Evolutionary conservation across 257 asterid species (phyloP).

Genomic region (Przewalskia tangutica): DNA sequence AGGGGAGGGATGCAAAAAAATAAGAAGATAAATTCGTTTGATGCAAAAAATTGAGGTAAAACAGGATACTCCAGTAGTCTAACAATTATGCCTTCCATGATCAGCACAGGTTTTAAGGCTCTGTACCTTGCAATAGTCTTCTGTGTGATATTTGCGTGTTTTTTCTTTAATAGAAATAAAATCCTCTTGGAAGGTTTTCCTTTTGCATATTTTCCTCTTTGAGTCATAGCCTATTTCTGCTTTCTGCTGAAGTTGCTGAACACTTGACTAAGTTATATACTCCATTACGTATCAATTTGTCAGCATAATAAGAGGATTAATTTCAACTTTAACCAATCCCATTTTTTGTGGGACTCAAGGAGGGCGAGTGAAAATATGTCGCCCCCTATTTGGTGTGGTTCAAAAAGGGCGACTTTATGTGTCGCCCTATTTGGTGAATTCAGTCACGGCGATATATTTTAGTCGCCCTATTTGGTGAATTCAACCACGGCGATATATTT

Average conservation of each 20-base stretch:
- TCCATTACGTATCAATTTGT: neutral
- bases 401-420: too few species aligned
- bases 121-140: neutral
- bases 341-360: too few species aligned
- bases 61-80: neutral
- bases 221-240: neutral
- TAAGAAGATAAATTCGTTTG: neutral
- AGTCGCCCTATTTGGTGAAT: too few species aligned
- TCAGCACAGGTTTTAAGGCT: neutral
- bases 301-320: too few species aligned
- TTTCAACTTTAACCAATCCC: too few species aligned
- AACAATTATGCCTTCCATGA: neutral
- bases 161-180: neutral
- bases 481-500: too few species aligned
- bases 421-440: too few species aligned
- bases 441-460: too few species aligned
- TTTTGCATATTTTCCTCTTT: neutral
- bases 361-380: too few species aligned
- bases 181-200: neutral
- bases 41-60: neutral
- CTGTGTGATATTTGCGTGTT: neutral
- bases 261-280: neutral
- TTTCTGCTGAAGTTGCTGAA: neutral
- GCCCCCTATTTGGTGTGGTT: too few species aligned
- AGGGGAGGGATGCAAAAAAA: neutral